Percentiles rank a stretch among this genome's conserved stretches.
Evolutionary conservation across 106 monocot species (phyloP).

Genomic region (Vanilla planifolia): DNA sequence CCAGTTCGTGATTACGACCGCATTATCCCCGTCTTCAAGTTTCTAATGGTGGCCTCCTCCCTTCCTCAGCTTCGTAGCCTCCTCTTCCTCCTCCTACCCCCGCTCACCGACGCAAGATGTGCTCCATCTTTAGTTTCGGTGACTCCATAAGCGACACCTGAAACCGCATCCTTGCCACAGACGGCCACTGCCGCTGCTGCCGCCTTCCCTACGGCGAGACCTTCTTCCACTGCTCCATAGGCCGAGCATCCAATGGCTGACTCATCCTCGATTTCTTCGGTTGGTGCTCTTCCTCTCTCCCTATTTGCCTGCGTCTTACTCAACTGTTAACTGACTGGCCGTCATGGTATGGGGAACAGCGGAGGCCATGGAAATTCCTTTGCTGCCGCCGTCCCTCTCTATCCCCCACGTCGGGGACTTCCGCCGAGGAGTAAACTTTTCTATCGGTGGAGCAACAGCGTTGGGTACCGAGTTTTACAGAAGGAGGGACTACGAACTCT

Average conservation of each 20-base stretch:
- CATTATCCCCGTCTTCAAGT: too few species aligned
- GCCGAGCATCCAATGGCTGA: too few species aligned
- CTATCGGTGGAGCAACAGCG: slow-evolving; percentile 22
- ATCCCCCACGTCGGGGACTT: slow-evolving; percentile 2
- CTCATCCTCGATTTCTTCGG: too few species aligned
- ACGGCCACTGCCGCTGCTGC: not conserved
- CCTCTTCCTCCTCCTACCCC: not conserved
- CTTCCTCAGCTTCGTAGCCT: too few species aligned
- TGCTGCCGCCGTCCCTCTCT: slow-evolving; percentile 25
- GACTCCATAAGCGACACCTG: slow-evolving; percentile 62
- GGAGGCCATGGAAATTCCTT: slow-evolving; percentile 24
- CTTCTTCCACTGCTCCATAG: too few species aligned
- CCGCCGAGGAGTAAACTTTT: slow-evolving; percentile 29
- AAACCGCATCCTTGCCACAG: slow-evolving; percentile 22
- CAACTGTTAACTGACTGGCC: slow-evolving; percentile 9
- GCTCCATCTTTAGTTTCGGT: slow-evolving; percentile 43
- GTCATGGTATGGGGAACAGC: slow-evolving; percentile 15
- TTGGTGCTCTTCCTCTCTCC: slow-evolving; percentile 32
- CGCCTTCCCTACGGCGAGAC: slow-evolving; percentile 18
- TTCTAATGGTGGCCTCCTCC: too few species aligned
- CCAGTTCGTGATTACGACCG: too few species aligned
- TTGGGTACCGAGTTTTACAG: slow-evolving; percentile 6
- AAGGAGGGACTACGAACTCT: not conserved
- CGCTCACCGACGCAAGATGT: slow-evolving; percentile 13
- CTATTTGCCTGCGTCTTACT: slow-evolving; percentile 24